A percentile compares a stretch with the other conserved stretches of the same genome.
Evolutionary conservation across 116 monocot genomes (phyloP).

Genomic region (Dioscorea cayenensis): DNA sequence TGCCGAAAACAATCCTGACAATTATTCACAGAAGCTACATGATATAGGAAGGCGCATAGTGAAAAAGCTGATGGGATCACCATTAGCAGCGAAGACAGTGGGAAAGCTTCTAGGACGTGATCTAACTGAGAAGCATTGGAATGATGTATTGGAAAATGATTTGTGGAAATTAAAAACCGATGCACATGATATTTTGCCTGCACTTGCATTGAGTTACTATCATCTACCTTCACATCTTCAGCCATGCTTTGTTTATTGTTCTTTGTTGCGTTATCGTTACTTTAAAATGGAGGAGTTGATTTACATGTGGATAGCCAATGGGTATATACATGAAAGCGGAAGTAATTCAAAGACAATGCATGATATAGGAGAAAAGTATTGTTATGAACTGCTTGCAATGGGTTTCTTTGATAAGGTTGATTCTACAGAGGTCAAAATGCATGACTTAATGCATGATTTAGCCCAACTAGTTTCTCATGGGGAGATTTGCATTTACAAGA

Average conservation of each 20-base stretch:
- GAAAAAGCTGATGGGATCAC: neutral
- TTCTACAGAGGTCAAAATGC: neutral
- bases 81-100: constrained; percentile 1
- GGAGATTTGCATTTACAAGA: too few species aligned
- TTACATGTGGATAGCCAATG: constrained; percentile 2
- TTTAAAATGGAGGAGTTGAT: neutral
- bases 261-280: neutral
- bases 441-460: neutral
- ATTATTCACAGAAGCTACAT: neutral
- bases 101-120: neutral
- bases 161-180: too few species aligned
- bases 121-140: too few species aligned
- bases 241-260: constrained; percentile 4
- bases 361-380: neutral
- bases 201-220: neutral
- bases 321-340: neutral
- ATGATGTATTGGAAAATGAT: too few species aligned
- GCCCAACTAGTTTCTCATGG: neutral
- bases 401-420: neutral
- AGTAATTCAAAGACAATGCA: neutral
- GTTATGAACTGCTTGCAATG: neutral
- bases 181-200: too few species aligned
- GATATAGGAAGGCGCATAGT: neutral
- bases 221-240: neutral
- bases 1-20: too few species aligned